Evolutionary conservation across 768 basidiomycete species (phyloP).

Genomic region (Amanita molliuscula): DNA sequence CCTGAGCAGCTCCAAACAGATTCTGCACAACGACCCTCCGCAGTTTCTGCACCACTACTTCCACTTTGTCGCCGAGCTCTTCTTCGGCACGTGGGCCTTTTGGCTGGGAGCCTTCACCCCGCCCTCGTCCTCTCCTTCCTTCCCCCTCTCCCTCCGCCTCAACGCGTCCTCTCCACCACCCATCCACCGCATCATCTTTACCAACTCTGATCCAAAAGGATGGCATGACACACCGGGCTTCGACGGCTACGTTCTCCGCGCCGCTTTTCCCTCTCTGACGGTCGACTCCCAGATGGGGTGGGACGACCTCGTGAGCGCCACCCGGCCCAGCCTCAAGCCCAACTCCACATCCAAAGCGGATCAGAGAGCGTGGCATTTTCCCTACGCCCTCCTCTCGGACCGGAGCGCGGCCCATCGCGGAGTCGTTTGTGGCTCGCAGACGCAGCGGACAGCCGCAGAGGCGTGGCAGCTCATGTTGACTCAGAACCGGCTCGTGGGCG

Average conservation of each 20-base stretch:
- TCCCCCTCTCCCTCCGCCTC: conserved; percentile 4
- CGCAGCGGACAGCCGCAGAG: conserved; percentile 65
- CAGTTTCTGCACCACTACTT: conserved; percentile 86
- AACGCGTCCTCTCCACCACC: conserved; percentile 29
- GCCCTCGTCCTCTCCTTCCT: conserved; percentile 1
- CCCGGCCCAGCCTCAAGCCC: conserved; percentile 9
- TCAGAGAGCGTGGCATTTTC: conserved; percentile 62
- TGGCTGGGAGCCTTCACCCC: conserved; percentile 45
- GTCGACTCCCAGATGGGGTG: conserved; percentile 67
- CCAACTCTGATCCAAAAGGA: conserved; percentile 36
- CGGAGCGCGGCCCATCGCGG: conserved; percentile 72
- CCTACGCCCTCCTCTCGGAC: conserved; percentile 59
- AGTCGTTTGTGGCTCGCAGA: conserved; percentile 45
- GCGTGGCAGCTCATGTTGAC: conserved; percentile 45
- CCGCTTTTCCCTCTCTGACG: conserved; percentile 59
- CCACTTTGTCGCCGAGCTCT: conserved; percentile 76
- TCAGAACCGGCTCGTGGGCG: conserved; percentile 23
- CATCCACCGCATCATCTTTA: conserved; percentile 62
- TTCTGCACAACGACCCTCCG: conserved; percentile 56
- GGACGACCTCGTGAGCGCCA: conserved; percentile 42
- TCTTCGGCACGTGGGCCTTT: conserved; percentile 67
- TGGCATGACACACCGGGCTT: conserved; percentile 77
- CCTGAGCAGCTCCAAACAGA: conserved; percentile 19
- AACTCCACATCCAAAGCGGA: conserved; percentile 10
- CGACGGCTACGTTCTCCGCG: conserved; percentile 67